These are phyloP conservation scores for Heterobasidion irregulare DNA, from an alignment of 1,284 basidiomycete genomes.

Conservation along the genomic window DNA sequence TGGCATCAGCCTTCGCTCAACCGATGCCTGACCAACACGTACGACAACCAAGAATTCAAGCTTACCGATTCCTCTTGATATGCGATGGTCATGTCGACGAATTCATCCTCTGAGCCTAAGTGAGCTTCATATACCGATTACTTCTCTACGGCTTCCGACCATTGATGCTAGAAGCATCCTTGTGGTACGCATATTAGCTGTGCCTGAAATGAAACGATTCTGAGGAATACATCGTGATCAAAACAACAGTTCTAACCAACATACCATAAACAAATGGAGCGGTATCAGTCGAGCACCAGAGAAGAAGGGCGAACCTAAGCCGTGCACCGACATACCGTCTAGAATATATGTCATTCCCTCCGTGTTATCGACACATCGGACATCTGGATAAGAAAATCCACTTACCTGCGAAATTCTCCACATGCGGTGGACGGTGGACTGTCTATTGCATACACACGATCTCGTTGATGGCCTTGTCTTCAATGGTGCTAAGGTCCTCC, in stretches of 20 bases:
- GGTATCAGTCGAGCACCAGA: constrained; percentile 18
- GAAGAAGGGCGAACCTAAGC: constrained; percentile 1
- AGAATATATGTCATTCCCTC: constrained; percentile 54
- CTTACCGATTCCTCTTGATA: constrained; percentile 68
- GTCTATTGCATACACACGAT: constrained; percentile 34
- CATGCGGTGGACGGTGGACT: constrained; percentile 37
- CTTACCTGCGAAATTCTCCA: constrained; percentile 35
- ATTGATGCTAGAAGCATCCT: constrained; percentile 53
- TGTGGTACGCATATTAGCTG: constrained; percentile 53
- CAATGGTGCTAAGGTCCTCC: constrained; percentile 29
- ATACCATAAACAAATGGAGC: constrained; percentile 28
- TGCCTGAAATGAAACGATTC: constrained; percentile 74
- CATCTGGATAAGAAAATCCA: constrained; percentile 23
- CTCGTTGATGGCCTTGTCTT: constrained; percentile 34
- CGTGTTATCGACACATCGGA: constrained; percentile 44
- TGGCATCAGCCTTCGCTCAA: constrained; percentile 34
- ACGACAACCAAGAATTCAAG: constrained; percentile 78
- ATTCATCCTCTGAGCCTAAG: constrained; percentile 49
- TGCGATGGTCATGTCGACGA: constrained; percentile 60
- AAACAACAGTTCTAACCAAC: not conserved
- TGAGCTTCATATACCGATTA: not conserved
- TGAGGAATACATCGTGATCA: constrained; percentile 65
- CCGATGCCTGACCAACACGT: constrained; percentile 17
- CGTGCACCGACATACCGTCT: constrained; percentile 31
- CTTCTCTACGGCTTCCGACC: constrained; percentile 22